Evolutionary conservation across 371 early-diverging fungal genomes (phyloP).

Genomic region (Basidiobolus meristosporus): DNA sequence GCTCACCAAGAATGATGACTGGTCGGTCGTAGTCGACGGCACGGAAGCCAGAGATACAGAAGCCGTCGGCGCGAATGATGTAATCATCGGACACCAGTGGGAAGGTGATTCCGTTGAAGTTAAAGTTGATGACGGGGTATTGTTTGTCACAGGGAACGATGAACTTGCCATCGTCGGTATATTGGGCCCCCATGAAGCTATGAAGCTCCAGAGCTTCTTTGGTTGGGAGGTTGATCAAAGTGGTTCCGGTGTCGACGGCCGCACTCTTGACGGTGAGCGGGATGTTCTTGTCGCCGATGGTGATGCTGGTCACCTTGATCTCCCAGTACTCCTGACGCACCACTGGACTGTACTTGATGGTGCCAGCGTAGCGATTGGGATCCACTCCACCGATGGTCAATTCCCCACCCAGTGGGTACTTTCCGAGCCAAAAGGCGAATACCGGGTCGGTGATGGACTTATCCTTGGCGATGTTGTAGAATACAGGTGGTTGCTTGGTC

Average conservation of each 20-base stretch:
- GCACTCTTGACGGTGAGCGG: background rate
- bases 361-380: conserved; percentile 9
- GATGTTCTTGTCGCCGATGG: background rate
- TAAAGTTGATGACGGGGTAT: conserved; percentile 9
- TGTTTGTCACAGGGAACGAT: background rate
- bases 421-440: conserved; percentile 18
- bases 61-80: background rate
- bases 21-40: too few species aligned
- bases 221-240: conserved; percentile 25
- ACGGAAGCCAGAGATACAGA: conserved; percentile 1
- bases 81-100: background rate
- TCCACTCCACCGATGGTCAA: conserved; percentile 21
- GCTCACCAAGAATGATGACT: conserved; percentile 26
- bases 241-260: conserved; percentile 40
- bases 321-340: background rate
- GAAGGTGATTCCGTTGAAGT: background rate
- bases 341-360: conserved; percentile 10
- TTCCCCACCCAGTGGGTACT: too few species aligned
- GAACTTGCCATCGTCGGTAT: conserved; percentile 16
- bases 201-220: conserved; percentile 16
- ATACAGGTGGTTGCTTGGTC: conserved; percentile 8
- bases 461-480: conserved; percentile 12
- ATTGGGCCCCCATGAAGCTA: conserved; percentile 14
- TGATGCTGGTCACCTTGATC: background rate
- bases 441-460: conserved; percentile 13